Base-by-base conservation (phyloP, 768 basidiomycete genomes). In the Saitozyma sp. region DNA sequence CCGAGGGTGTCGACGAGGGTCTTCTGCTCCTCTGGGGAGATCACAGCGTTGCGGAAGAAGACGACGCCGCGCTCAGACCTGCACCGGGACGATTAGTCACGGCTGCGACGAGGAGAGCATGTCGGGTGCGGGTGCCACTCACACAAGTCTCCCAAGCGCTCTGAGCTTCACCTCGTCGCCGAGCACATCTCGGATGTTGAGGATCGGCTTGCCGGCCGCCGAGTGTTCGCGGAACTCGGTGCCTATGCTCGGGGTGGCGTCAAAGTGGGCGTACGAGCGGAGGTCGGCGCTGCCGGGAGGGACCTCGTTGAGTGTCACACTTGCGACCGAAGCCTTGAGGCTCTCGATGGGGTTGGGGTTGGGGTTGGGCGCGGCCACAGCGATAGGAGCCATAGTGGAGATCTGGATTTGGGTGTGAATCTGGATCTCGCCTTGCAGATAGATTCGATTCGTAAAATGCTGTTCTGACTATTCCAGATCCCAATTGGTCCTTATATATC, bases 41-140 rank as follows among this genome's bases (percentile, higher is more conserved):
- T 72, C 64, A 84, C 81, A 16, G 61, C 56, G 17, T 82, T 79
- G 11, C 83, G 82, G 82, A 88, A 86, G 79, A 88, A 88, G 6
- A 87, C 85, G 50, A 87, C 87, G 3, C 86, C 86, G 40, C 87
- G 84, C 54, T 81, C 62, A 5, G 84, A 38, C 82, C 69, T 71
- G 54, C 13, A 29, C 5, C 29, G 29, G 11, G 13, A 46, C 45
- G 45, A 17, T 46, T 17, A 46, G 45, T 17, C 6, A 2, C n/a
- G 6, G 11, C 45, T 13, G n/a, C 13, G 45, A 17, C 45, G 11
- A 46, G 45, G 45, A 17, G 5, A 29, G 29, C 13, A 17, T 6
- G 45, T 46, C n/a, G 38, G 56, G 40, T 1, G 40, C 7, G 20
- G 53, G 8, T 19, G 9, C 45, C n/a, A 72, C 74, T 67, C 50